Evolutionary conservation across 2,329 filamentous ascomycete species (phyloP), one percentile per base, ranked within the genome.

Genomic region (Metarhizium rileyi): DNA sequence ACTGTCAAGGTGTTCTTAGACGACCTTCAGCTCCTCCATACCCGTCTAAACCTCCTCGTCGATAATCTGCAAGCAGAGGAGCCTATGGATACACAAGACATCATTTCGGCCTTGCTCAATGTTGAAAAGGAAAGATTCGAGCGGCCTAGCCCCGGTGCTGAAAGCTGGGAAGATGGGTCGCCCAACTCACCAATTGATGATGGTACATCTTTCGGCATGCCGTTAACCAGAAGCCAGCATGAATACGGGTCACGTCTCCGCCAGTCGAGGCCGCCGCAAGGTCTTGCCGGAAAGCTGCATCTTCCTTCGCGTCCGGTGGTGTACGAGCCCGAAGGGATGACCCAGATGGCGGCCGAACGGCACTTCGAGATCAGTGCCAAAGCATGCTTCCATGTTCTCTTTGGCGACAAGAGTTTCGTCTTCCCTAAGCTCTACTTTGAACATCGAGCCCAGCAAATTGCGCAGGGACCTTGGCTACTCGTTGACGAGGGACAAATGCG

Each of bases 1-100:
- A 91, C 87, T 0, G 81, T 98, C 62, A 97, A 95, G 70, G 87
- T 88, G 0, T 98, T 96, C 71, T 73, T 98, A 23, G 91, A 97
- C 58, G 86, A 93, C 23, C 73, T 96, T 41, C 80, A 81, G 53
- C 75, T 97, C 5, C 76, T 98, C 5, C 87, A 95, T 61, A 78
- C 83, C 44, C 83, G 93, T 18, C 72, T 98, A 16, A 94, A 95
- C 62, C 86, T 89, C 53, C 70, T 98, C 26, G 82, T 97, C 3
- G 86, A 87, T 59, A 87, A 93, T 56, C 78, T 87, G 3, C 82
- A 87, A 51, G 78, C 86, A 0, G 83, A 86, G 41, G 79, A 87
- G 57, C 81, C 84, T 2, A 77, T 83, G 63, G 75, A 76, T 3
- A 68, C 90, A 1, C 78, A 89, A 51, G 81, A 84, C 20, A 75